These are phyloP conservation scores for Cephalotrichum gorgonifer DNA, from an alignment of 2,329 filamentous ascomycete species.

Conservation along the genomic window DNA sequence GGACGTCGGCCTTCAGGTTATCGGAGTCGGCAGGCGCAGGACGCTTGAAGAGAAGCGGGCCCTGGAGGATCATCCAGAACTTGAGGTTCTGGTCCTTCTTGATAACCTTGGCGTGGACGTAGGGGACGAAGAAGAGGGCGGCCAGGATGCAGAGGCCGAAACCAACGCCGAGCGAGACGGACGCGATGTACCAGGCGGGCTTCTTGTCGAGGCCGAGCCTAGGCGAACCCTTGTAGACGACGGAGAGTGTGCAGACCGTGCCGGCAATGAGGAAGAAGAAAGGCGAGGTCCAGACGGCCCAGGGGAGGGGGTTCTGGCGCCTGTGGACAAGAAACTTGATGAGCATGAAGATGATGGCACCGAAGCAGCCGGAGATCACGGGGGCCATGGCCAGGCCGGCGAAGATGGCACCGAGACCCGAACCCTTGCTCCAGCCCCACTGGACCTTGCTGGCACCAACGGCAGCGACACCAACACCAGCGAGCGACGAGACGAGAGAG, in stretches of 20 bases:
- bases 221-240: slow-evolving; percentile 74
- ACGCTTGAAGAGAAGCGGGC: slow-evolving; percentile 55
- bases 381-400: slow-evolving; percentile 64
- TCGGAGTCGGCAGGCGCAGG: slow-evolving; percentile 36
- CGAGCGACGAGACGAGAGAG: slow-evolving; percentile 58
- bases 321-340: slow-evolving; percentile 64
- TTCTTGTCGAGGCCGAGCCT: slow-evolving; percentile 55
- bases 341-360: slow-evolving; percentile 57
- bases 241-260: slow-evolving; percentile 64
- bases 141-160: slow-evolving; percentile 48
- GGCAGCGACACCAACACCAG: slow-evolving; percentile 58
- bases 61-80: slow-evolving; percentile 51
- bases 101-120: slow-evolving; percentile 54
- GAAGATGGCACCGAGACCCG: slow-evolving; percentile 63
- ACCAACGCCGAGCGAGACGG: slow-evolving; percentile 56
- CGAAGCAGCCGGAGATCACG: slow-evolving; percentile 54
- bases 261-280: slow-evolving; percentile 70
- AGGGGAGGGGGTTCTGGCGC: slow-evolving; percentile 59
- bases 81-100: slow-evolving; percentile 56
- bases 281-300: slow-evolving; percentile 64
- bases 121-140: slow-evolving; percentile 65
- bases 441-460: slow-evolving; percentile 51
- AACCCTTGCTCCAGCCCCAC: slow-evolving; percentile 60
- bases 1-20: slow-evolving; percentile 46
- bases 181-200: slow-evolving; percentile 55